Base-by-base conservation (phyloP, 106 monocot genomes). In the Phalaenopsis equestris region DNA sequence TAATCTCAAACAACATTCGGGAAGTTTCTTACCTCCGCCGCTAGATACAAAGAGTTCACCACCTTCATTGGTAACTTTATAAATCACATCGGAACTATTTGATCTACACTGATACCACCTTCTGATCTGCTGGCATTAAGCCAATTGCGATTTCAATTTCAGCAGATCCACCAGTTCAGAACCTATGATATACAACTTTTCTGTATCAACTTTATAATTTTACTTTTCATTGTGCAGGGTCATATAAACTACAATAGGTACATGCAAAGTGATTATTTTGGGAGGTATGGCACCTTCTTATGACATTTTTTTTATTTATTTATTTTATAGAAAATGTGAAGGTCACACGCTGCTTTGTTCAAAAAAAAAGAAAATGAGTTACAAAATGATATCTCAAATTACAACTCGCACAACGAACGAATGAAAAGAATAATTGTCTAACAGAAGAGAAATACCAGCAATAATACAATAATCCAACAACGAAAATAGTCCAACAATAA, bases 21-120 rank as follows among this genome's bases (percentile, higher is more conserved):
- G 90, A 81, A 81, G 37, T 73, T 75, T 72, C 43, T 85, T 90
- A 43, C 90, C 86, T 78, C 82, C 85, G 43, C 86, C 85, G 75
- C 7, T 38, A 16, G 82, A 56, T 17, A 65, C 19, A 8, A 48
- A 48, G 48, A 84, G 79, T 73, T 12, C 75, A 39, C 30, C 57
- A 4, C 55, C 41, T 42, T 47, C 41, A 77, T 65, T 81, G n/a
- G 67, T 57, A 82, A 80, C 5, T 80, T 21, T 6, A 72, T 77
- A 80, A 83, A 80, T 49, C 48, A 12, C 42, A 14, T 76, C 1
- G 30, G 76, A 30, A 48, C n/a, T 52, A 2, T 12, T 76, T 76
- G 24, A 42, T 42, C 49, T 46, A 30, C 30, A 30, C 30, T 46
- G 11, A 76, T 49, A 0, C 3, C 4, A 10, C 17, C 38, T 55